Conservation (phyloP, 2,329 filamentous ascomycete species). For the Pseudogymnoascus sp. region DNA sequence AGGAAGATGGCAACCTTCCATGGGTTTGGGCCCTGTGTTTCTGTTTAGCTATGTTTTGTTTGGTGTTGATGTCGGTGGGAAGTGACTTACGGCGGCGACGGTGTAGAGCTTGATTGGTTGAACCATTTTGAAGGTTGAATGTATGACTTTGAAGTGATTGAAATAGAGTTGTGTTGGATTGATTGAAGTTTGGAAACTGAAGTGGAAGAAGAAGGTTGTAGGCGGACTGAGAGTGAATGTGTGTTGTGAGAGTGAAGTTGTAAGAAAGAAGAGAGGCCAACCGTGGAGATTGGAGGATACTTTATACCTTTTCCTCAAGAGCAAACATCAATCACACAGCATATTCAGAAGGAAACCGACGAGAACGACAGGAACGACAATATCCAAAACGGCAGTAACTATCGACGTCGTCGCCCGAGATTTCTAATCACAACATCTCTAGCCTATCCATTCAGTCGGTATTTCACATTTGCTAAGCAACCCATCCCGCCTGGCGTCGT, state of each 20-base stretch:
- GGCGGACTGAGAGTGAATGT: not conserved
- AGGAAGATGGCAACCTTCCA: constrained; percentile 36
- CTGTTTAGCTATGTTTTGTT: not conserved
- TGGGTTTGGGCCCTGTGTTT: constrained; percentile 11
- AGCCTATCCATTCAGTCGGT: not conserved
- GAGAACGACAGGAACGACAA: not conserved
- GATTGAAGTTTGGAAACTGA: not conserved
- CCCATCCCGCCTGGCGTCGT: not conserved
- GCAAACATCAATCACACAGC: not conserved
- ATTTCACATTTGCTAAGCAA: not conserved
- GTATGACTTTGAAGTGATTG: not conserved
- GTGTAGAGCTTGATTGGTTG: constrained; percentile 7
- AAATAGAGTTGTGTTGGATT: not conserved
- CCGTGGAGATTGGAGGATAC: not conserved
- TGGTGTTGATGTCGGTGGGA: not conserved
- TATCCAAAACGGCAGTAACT: not conserved
- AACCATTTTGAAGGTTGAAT: constrained; percentile 1
- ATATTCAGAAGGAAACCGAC: not conserved
- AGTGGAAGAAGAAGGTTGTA: not conserved
- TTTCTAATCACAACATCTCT: not conserved
- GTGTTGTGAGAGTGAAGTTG: not conserved
- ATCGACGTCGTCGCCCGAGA: not conserved
- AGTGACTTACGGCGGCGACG: not conserved
- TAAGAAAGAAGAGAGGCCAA: not conserved
- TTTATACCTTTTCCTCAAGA: not conserved